phyloP scores from a whole-genome alignment of 495 filamentous ascomycete genomes.

The Penicillium herquei region DNA sequence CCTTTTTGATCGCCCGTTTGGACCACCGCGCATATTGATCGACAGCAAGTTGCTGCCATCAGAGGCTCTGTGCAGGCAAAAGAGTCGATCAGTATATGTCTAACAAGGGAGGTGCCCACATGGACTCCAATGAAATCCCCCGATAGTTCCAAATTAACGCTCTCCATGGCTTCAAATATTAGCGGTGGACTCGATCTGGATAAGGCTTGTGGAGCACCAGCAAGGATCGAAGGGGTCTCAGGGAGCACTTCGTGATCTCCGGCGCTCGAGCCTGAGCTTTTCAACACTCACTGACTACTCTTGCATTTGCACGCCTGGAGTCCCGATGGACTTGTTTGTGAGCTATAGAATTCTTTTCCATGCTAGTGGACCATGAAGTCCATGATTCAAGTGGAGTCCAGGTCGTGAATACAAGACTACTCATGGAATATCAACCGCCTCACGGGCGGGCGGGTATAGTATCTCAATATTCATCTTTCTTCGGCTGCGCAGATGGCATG shows the following conservation, averaged over 20 bases:
- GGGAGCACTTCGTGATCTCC: background rate
- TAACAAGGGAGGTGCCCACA: slow-evolving; percentile 15
- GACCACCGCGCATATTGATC: slow-evolving; percentile 12
- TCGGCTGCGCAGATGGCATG: too few relatives aligned
- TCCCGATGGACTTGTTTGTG: too few relatives aligned
- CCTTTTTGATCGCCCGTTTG: slow-evolving; percentile 1
- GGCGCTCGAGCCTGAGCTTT: too few relatives aligned
- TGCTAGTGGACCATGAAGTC: too few relatives aligned
- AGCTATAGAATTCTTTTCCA: too few relatives aligned
- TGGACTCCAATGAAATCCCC: slow-evolving; percentile 12
- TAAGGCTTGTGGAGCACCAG: slow-evolving; percentile 4
- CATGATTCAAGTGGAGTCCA: too few relatives aligned
- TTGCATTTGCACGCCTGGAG: too few relatives aligned
- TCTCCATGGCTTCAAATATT: background rate
- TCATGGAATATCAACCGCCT: too few relatives aligned
- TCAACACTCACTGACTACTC: too few relatives aligned
- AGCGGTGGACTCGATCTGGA: slow-evolving; percentile 3
- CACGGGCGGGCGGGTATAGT: too few relatives aligned
- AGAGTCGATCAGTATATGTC: background rate
- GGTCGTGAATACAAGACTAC: too few relatives aligned
- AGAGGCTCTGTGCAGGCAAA: slow-evolving; percentile 4
- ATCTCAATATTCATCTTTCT: too few relatives aligned
- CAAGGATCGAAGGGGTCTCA: slow-evolving; percentile 7
- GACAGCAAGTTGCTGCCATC: slow-evolving; percentile 8
- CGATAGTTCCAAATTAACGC: background rate